phyloP scores from a whole-genome alignment of 495 filamentous ascomycete genomes.

The Chlorociboria aeruginascens region DNA sequence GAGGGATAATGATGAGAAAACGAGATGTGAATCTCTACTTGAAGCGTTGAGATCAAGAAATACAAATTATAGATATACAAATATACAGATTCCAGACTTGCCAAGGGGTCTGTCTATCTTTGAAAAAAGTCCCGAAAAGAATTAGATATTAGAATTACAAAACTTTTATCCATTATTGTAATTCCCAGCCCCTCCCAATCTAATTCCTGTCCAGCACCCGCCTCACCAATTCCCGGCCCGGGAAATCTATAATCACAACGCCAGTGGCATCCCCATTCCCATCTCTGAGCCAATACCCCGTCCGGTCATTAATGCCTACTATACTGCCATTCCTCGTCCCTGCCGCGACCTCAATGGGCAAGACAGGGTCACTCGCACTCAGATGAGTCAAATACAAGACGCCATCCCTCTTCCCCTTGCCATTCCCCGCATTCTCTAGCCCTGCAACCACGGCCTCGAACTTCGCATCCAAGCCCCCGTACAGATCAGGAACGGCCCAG shows the following conservation, averaged over 20 bases:
- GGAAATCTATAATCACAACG: slow-evolving; percentile 19
- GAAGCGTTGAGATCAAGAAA: too few species aligned
- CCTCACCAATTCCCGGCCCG: slow-evolving; percentile 12
- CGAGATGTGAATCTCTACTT: too few species aligned
- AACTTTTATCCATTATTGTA: too few species aligned
- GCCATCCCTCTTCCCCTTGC: slow-evolving; percentile 4
- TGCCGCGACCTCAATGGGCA: slow-evolving; percentile 19
- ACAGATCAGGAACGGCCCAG: slow-evolving; percentile 7
- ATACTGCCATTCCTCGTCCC: slow-evolving; percentile 14
- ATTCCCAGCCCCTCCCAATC: neutral
- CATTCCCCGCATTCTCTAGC: slow-evolving; percentile 8
- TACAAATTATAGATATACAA: too few species aligned
- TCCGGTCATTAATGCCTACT: slow-evolving; percentile 17
- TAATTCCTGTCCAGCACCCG: slow-evolving; percentile 6
- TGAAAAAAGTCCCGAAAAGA: too few species aligned
- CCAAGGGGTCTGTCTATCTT: too few species aligned
- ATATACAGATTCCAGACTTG: too few species aligned
- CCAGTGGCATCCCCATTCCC: slow-evolving; percentile 3
- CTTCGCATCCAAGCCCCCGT: slow-evolving; percentile 12
- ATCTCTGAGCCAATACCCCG: slow-evolving; percentile 2
- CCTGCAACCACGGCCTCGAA: slow-evolving; percentile 9
- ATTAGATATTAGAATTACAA: too few species aligned
- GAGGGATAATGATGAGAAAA: too few species aligned
- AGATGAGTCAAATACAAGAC: slow-evolving; percentile 14
- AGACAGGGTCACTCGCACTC: slow-evolving; percentile 15